Conservation (phyloP, 2,329 filamentous ascomycete species). For the Penicillium frequentans region DNA sequence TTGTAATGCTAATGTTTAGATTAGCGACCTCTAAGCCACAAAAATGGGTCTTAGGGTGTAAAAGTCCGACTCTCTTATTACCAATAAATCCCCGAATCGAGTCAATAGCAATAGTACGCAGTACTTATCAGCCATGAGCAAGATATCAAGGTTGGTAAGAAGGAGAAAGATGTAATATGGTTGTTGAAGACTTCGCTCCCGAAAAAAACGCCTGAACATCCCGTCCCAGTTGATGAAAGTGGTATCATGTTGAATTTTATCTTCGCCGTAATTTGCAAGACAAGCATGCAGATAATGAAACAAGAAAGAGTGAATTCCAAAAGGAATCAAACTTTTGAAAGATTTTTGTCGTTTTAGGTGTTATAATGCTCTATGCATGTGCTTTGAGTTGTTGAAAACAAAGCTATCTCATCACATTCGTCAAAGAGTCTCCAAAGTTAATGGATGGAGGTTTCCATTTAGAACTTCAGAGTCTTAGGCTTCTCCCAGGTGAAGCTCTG, state of each 20-base stretch:
- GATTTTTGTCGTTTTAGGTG: conserved; percentile 21
- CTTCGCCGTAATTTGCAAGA: conserved; percentile 40
- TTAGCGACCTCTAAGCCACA: conserved; percentile 28
- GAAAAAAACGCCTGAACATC: conserved; percentile 42
- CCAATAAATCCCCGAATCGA: not conserved
- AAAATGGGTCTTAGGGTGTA: conserved; percentile 5
- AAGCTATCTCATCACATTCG: conserved; percentile 49
- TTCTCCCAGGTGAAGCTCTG: conserved; percentile 98
- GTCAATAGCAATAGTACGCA: not conserved
- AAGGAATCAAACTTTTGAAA: conserved; percentile 15
- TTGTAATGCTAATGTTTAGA: conserved; percentile 40
- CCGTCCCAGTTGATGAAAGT: conserved; percentile 45
- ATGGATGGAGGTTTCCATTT: conserved; percentile 46
- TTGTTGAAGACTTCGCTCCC: conserved; percentile 45
- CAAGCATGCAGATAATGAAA: conserved; percentile 42
- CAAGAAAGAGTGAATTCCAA: conserved; percentile 27
- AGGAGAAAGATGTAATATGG: conserved; percentile 24
- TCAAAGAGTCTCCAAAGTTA: conserved; percentile 32
- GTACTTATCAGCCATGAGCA: not conserved
- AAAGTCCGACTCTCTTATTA: conserved; percentile 2
- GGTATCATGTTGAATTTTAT: conserved; percentile 52
- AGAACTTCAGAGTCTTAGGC: conserved; percentile 91
- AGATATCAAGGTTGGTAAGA: conserved; percentile 8
- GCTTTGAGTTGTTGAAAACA: conserved; percentile 55
- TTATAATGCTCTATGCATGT: conserved; percentile 38